Evolutionary conservation across 257 asterid species (phyloP).

Genomic region (Primulina tabacum): DNA sequence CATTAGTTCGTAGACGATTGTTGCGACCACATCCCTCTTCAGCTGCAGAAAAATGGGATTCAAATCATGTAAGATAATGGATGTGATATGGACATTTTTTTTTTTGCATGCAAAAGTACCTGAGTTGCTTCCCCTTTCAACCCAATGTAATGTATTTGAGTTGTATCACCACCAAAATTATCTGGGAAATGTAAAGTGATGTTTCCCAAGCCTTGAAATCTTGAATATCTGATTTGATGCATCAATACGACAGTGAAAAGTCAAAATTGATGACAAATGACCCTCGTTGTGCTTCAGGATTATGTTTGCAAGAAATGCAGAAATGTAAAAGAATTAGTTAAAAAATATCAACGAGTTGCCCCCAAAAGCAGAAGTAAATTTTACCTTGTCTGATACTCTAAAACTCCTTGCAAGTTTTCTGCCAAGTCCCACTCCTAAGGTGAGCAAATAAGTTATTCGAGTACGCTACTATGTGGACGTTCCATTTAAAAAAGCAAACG

Average conservation of each 20-base stretch:
- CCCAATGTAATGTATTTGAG: conserved; percentile 92
- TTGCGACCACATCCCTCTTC: conserved; percentile 88
- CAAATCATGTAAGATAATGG: background rate
- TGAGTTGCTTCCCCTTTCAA: conserved; percentile 98
- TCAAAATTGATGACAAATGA: conserved; percentile 8
- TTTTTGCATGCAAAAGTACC: conserved; percentile 43
- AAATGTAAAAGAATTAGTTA: background rate
- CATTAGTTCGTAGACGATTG: conserved; percentile 86
- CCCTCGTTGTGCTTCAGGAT: conserved; percentile 1
- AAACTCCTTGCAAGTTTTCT: conserved; percentile 81
- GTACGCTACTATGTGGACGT: conserved; percentile 3
- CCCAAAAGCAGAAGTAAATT: conserved; percentile 19
- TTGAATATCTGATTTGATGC: conserved; percentile 65
- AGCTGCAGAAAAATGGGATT: conserved; percentile 44
- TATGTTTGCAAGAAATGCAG: background rate
- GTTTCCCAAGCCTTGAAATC: conserved; percentile 90
- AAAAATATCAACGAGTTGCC: conserved; percentile 18
- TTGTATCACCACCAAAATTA: conserved; percentile 85
- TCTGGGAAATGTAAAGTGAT: conserved; percentile 94
- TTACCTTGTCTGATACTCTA: conserved; percentile 95
- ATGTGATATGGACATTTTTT: conserved; percentile 1
- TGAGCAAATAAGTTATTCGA: conserved; percentile 26
- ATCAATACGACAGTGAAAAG: conserved; percentile 12
- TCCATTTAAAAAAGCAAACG: conserved; percentile 16
- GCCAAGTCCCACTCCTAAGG: conserved; percentile 94